A percentile compares a stretch with the other conserved stretches of the same genome.
Evolutionary conservation across 129 eudicot genomes (phyloP).

Genomic region (Tanacetum coccineum): DNA sequence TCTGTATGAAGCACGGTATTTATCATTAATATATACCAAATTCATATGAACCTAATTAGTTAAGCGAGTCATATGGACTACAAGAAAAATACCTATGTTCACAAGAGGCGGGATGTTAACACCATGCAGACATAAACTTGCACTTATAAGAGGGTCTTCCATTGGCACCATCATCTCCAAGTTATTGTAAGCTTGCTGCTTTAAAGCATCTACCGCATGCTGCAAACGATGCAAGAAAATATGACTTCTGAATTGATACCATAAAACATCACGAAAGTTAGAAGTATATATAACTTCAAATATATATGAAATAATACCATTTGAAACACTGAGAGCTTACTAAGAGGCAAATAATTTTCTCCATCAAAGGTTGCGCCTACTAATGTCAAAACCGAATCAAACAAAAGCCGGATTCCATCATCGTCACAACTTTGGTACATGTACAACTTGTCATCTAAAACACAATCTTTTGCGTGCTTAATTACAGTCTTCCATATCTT

Average conservation of each 20-base stretch:
- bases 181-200: neutral
- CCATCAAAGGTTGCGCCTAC: constrained; percentile 54
- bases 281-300: neutral
- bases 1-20: constrained; percentile 12
- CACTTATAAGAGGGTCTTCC: neutral
- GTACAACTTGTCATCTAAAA: constrained; percentile 41
- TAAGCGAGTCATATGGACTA: too few species aligned
- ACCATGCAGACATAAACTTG: neutral
- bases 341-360: constrained; percentile 30
- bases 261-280: neutral
- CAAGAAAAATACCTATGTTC: neutral
- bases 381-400: constrained; percentile 44
- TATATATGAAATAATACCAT: neutral
- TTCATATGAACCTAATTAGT: neutral
- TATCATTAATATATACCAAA: neutral
- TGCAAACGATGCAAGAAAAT: neutral
- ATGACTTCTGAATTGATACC: neutral
- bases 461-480: constrained; percentile 52
- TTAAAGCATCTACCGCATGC: neutral
- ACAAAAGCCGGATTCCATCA: constrained; percentile 29
- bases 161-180: neutral
- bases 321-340: constrained; percentile 21
- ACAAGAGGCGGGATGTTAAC: constrained; percentile 6
- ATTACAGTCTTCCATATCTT: constrained; percentile 62
- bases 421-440: constrained; percentile 21